Conservation (phyloP, 805 yeast genomes). For the Myxozyma mucilagina region DNA sequence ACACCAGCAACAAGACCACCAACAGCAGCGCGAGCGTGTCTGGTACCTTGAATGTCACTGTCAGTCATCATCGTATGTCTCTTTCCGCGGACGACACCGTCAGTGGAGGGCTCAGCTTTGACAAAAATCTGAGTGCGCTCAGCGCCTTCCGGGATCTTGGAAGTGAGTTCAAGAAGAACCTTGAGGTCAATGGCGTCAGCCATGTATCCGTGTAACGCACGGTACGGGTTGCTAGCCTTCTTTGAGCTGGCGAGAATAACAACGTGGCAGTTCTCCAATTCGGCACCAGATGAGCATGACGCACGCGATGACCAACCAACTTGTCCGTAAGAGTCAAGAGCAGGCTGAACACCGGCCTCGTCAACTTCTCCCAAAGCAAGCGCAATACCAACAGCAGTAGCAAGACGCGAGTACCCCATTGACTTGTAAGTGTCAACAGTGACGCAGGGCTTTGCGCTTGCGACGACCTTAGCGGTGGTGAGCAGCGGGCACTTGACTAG, state of each 20-base stretch:
- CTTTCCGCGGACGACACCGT: constrained; percentile 29
- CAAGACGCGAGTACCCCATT: constrained; percentile 33
- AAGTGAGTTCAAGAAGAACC: constrained; percentile 18
- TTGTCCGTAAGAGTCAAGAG: constrained; percentile 28
- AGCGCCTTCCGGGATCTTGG: constrained; percentile 23
- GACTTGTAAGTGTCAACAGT: constrained; percentile 32
- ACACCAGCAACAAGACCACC: constrained; percentile 31
- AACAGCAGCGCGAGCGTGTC: constrained; percentile 33
- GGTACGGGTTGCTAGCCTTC: constrained; percentile 29
- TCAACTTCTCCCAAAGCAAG: constrained; percentile 28
- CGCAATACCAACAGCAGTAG: constrained; percentile 31
- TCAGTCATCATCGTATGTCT: constrained; percentile 34
- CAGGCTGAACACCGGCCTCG: constrained; percentile 18
- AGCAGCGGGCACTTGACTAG: constrained; percentile 31
- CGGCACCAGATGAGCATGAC: constrained; percentile 32
- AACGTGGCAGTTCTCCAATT: constrained; percentile 30
- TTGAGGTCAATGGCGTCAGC: constrained; percentile 31
- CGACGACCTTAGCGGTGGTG: constrained; percentile 31
- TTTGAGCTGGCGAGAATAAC: constrained; percentile 25
- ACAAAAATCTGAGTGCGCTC: constrained; percentile 29
- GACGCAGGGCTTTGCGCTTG: constrained; percentile 27
- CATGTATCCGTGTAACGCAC: constrained; percentile 32
- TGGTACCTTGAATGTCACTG: constrained; percentile 30
- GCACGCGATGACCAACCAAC: constrained; percentile 32
- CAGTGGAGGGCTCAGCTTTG: constrained; percentile 32